phyloP scores from a whole-genome alignment of 441 rosid species.

The Populus trichocarpa region DNA sequence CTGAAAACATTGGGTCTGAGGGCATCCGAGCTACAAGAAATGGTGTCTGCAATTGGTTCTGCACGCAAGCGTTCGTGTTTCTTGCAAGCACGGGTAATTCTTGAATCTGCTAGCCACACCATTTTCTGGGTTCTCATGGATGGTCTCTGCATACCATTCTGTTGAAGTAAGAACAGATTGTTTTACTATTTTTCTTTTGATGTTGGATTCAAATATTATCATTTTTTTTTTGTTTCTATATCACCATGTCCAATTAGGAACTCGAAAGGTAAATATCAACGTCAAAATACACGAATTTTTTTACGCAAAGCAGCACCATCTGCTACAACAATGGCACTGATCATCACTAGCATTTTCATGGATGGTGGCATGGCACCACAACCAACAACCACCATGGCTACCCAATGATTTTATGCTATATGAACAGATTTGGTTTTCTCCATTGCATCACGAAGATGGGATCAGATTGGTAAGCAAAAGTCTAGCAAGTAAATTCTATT shows the following conservation, averaged over 20 bases:
- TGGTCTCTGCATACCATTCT: too few species aligned
- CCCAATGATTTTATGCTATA: not conserved
- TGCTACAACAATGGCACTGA: not conserved
- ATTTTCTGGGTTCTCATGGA: too few species aligned
- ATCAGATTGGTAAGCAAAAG: too few species aligned
- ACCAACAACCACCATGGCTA: not conserved
- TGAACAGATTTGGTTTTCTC: too few species aligned
- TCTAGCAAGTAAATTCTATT: too few species aligned
- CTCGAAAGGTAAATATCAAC: not conserved
- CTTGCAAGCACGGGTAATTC: constrained; percentile 86
- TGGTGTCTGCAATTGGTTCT: too few species aligned
- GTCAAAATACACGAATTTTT: too few species aligned
- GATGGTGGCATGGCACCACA: not conserved
- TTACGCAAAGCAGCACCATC: not conserved
- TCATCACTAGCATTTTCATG: not conserved
- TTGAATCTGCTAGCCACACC: not conserved
- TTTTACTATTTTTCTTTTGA: too few species aligned
- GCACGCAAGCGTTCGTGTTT: constrained; percentile 63
- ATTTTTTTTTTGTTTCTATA: not conserved
- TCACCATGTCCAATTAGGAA: not conserved
- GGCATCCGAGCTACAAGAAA: not conserved
- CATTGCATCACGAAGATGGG: too few species aligned
- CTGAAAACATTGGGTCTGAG: constrained; percentile 79
- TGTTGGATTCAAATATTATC: too few species aligned
- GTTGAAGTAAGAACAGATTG: too few species aligned